Conservation (phyloP, 371 early-diverging fungal genomes). For the Mucor ambiguus region DNA sequence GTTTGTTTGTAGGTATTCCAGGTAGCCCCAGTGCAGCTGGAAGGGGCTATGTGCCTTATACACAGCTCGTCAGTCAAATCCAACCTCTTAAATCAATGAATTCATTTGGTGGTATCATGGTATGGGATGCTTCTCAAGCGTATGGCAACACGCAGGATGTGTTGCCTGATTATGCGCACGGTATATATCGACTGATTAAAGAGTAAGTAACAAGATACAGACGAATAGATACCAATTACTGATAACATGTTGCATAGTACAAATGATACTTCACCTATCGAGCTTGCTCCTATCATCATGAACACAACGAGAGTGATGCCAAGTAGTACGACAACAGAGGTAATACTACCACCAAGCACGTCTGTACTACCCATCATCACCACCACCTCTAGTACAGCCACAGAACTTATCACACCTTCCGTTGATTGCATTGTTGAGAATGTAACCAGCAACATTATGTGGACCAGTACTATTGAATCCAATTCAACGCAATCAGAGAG, state of each 20-base stretch:
- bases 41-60: constrained; percentile 40
- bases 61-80: constrained; percentile 26
- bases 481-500: not conserved
- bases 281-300: constrained; percentile 3
- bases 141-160: constrained; percentile 39
- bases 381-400: not conserved
- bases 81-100: constrained; percentile 32
- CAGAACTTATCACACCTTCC: not conserved
- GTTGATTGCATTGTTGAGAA: not conserved
- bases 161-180: constrained; percentile 27
- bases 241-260: not conserved
- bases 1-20: constrained; percentile 63
- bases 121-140: constrained; percentile 63
- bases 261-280: not conserved
- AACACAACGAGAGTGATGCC: not conserved
- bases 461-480: not conserved
- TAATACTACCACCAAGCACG: not conserved
- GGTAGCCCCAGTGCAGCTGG: constrained; percentile 54
- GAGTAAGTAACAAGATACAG: constrained; percentile 6
- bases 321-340: not conserved
- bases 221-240: not conserved
- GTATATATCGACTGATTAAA: constrained; percentile 18
- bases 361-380: no score
- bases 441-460: not conserved
- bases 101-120: constrained; percentile 69